A percentile compares a stretch with the other conserved stretches of the same genome.
These are phyloP conservation scores for Podospora australis DNA, from an alignment of 495 filamentous ascomycete genomes.

Conservation along the genomic window DNA sequence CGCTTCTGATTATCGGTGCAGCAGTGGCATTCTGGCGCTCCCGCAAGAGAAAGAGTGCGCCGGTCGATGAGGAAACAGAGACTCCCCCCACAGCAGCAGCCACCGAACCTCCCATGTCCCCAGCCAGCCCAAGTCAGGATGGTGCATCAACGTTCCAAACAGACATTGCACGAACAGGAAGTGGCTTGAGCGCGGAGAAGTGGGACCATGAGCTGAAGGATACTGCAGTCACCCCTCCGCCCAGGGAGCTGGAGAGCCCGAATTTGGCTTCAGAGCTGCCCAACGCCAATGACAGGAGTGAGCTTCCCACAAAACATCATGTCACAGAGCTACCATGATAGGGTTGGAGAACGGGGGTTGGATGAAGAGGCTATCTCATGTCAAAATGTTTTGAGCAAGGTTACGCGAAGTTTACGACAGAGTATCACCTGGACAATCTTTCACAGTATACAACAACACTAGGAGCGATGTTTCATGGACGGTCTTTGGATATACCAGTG, in stretches of 20 bases:
- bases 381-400: too few species aligned
- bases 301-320: conserved; percentile 4
- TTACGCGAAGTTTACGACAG: too few species aligned
- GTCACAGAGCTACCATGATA: conserved; percentile 9
- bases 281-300: not conserved
- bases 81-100: not conserved
- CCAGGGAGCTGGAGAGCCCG: conserved; percentile 7
- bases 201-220: conserved; percentile 6
- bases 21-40: conserved; percentile 7
- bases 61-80: not conserved
- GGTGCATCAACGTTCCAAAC: not conserved
- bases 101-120: not conserved
- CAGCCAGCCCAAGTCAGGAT: not conserved
- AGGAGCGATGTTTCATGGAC: too few species aligned
- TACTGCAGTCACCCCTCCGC: conserved; percentile 3
- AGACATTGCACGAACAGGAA: not conserved
- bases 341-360: too few species aligned
- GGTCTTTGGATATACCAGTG: too few species aligned
- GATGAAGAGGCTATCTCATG: too few species aligned
- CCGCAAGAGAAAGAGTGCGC: conserved; percentile 2
- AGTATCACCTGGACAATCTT: too few species aligned
- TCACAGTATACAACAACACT: too few species aligned
- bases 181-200: not conserved
- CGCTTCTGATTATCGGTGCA: conserved; percentile 4
- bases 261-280: conserved; percentile 7